phyloP scores from a whole-genome alignment of 176 grass and related monocot species.

The Rhynchospora tenuis region DNA sequence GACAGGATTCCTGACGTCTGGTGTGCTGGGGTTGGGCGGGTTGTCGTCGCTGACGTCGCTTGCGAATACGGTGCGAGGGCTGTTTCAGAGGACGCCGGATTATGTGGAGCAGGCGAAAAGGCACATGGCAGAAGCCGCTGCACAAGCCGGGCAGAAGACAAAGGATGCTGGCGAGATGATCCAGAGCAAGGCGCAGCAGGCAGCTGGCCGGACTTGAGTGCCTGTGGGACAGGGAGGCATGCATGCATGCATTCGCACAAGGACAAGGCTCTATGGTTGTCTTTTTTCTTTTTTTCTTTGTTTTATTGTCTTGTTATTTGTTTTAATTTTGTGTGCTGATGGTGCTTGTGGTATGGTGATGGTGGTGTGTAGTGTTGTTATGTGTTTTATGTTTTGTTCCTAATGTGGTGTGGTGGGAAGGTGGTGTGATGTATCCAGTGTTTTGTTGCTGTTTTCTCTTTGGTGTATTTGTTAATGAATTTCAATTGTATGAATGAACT shows the following conservation, averaged over 20 bases:
- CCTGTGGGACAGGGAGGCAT: not conserved
- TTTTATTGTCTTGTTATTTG: not conserved
- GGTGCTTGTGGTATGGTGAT: not conserved
- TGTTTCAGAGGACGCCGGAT: slow-evolving; percentile 44
- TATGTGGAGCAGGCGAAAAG: slow-evolving; percentile 57
- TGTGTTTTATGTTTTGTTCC: not conserved
- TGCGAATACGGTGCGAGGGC: slow-evolving; percentile 37
- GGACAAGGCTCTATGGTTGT: not conserved
- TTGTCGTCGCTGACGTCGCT: slow-evolving; percentile 55
- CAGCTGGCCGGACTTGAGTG: slow-evolving; percentile 1
- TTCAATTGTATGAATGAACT: not conserved
- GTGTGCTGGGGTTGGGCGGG: slow-evolving; percentile 63
- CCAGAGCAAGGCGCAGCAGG: slow-evolving; percentile 56
- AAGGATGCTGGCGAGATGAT: slow-evolving; percentile 38
- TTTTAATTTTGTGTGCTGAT: not conserved
- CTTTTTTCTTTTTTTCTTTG: not conserved
- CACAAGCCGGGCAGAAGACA: slow-evolving; percentile 51
- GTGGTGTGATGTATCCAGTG: not conserved
- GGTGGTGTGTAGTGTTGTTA: not conserved
- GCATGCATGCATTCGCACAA: slow-evolving; percentile 10
- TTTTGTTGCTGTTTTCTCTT: not conserved
- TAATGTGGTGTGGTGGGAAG: not conserved
- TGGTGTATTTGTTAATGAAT: not conserved
- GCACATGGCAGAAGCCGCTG: slow-evolving; percentile 56
- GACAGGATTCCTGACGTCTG: slow-evolving; percentile 65